Conservation (phyloP, 805 yeast species). For the Candida sonorensis region DNA sequence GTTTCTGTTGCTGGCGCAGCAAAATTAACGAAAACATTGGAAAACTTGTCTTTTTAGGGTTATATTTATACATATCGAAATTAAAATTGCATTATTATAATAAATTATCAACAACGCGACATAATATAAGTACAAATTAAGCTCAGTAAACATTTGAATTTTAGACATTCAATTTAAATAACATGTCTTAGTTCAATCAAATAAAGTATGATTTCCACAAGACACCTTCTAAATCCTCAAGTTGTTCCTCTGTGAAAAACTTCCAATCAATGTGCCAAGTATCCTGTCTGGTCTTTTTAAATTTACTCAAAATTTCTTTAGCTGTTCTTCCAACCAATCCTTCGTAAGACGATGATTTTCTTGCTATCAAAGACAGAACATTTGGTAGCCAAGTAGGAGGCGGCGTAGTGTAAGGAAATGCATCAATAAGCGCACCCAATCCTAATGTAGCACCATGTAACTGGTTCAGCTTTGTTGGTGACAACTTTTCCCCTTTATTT, state of each 20-base stretch:
- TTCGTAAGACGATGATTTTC: slow-evolving; percentile 60
- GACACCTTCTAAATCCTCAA: slow-evolving; percentile 91
- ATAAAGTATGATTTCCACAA: slow-evolving; percentile 89
- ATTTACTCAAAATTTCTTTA: slow-evolving; percentile 70
- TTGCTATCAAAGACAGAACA: slow-evolving; percentile 62
- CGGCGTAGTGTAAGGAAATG: slow-evolving; percentile 87
- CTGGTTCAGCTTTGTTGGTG: slow-evolving; percentile 35
- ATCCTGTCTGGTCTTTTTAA: slow-evolving; percentile 88
- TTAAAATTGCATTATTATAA: too few relatives aligned
- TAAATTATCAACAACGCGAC: too few relatives aligned
- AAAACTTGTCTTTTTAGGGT: slow-evolving; percentile 50
- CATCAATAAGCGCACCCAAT: slow-evolving; percentile 78
- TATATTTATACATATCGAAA: too few relatives aligned
- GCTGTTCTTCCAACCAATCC: slow-evolving; percentile 83
- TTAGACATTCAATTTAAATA: too few relatives aligned
- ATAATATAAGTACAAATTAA: too few relatives aligned
- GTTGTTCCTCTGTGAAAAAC: slow-evolving; percentile 67
- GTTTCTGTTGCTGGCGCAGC: slow-evolving; percentile 58
- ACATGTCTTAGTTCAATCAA: slow-evolving; percentile 20
- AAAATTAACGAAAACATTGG: slow-evolving; percentile 51
- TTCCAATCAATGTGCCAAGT: slow-evolving; percentile 90
- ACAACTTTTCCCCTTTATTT: slow-evolving; percentile 26
- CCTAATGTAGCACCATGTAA: slow-evolving; percentile 88
- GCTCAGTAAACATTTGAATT: too few relatives aligned
- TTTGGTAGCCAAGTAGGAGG: slow-evolving; percentile 88